Base-by-base conservation (phyloP, 2,329 filamentous ascomycete genomes). In the Magnaporthiopsis poae region DNA sequence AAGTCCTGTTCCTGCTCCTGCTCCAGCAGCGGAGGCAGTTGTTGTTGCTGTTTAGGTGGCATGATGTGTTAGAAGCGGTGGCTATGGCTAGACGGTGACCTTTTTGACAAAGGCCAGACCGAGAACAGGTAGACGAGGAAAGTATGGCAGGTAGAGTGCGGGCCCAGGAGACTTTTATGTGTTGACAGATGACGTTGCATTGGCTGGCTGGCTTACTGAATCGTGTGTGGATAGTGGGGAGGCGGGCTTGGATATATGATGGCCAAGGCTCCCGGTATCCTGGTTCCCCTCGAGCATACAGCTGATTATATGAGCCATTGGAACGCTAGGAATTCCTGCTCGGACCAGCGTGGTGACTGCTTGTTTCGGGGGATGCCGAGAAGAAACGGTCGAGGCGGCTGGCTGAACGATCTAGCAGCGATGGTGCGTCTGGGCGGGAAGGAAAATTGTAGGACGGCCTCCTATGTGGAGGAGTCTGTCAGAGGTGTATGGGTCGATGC, bases 231-330 rank as follows among this genome's bases (percentile, higher is more conserved):
- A 72, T 68, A 80, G 77, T 67, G 82, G 80, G 68, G 82, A 81
- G 69, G 78, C 73, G 67, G 79, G 77, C 75, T 79, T 82, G 70
- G 80, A 79, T 80, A 84, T 82, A 81, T 82, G 80, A 71, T 77
- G 79, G 73, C 75, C 78, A 68, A 77, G 72, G 69, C 74, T 74
- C 67, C 71, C 70, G 59, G 70, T 71, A 60, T 79, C 79, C 68
- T 74, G 73, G 71, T 82, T 81, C 67, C 75, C 73, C 71, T 81
- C 80, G 70, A 82, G 77, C 77, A 88, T 80, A 74, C 85, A 86
- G 71, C 78, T 82, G 74, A 82, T 83, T 75, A 88, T 87, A 75
- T 88, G 86, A 76, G 84, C 84, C 85, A 88, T 88, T 75, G 75
- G 69, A 71, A 72, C 27, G 27, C 39, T 33, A 25, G 15, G 52